Base-by-base conservation (phyloP, 352 stramenopile genomes). In the Albugo candida region DNA sequence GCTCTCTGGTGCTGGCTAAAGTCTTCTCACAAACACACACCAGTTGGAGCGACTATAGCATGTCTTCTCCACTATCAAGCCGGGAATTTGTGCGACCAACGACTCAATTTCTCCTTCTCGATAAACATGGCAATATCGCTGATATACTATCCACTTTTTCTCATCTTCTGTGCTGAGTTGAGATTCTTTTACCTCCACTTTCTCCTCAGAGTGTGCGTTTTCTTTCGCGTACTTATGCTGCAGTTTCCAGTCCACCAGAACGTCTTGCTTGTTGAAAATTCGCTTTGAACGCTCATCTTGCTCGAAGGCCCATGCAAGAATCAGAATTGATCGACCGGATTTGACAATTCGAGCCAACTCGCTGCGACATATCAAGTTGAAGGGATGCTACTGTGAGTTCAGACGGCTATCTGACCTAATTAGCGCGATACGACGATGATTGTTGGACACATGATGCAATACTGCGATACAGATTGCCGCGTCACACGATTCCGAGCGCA, bases 191-290 rank as follows among this genome's bases (percentile, higher is more conserved):
- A 41, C 3, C 45, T 43, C 24, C 13, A 51, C 49, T 19, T 47
- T 51, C 0, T 20, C 34, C 6, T 54, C 18, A 3, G 48, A 42
- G 16, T 49, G 50, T 12, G 55, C 49, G 8, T 10, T 31, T 31
- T 8, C 24, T 31, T 31, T 31, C 3, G 52, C 60, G 53, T 83
- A 86, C 42, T 85, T 89, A n/a, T 83, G 59, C 53, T 89, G 76
- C 3, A 89, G 63, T 47, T 89, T 89, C 73, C 71, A 86, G 58
- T 89, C 69, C 39, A 86, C 77, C 63, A 86, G 81, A 36, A 86
- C 77, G 45, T 89, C 77, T 47, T 86, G 73, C 48, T 70, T 42
- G 14, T 81, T 62, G 51, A 89, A 89, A 46, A 64, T 61, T 4
- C 76, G 65, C 58, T 86, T 89, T 13, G 76, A 89, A 3, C 59